Conservation (phyloP, 2,329 filamentous ascomycete species). For the Fusarium equiseti region DNA sequence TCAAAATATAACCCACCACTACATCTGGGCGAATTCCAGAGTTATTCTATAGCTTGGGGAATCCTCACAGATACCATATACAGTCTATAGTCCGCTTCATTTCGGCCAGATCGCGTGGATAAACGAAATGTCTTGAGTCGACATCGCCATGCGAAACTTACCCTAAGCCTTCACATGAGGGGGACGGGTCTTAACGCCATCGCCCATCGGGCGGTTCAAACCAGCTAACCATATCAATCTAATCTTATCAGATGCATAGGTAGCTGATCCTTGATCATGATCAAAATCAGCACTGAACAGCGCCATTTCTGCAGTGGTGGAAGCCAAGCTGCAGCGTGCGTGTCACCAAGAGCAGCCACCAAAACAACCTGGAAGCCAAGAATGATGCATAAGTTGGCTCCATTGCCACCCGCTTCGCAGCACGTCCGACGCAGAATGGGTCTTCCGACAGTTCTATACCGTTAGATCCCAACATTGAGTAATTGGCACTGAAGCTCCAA, state of each 20-base stretch:
- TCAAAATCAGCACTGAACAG: not conserved
- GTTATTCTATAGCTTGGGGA: rapidly evolving
- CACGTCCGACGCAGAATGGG: not conserved
- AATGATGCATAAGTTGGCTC: not conserved
- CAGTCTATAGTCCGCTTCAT: not conserved
- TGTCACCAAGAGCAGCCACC: not conserved
- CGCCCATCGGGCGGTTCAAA: not conserved
- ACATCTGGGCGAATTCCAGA: rapidly evolving
- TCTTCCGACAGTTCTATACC: not conserved
- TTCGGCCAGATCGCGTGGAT: not conserved
- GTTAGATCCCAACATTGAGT: not conserved
- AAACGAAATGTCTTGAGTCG: not conserved
- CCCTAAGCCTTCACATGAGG: not conserved
- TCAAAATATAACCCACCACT: rapidly evolving
- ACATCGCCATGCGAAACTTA: not conserved
- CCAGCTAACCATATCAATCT: constrained; percentile 9
- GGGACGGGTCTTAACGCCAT: not conserved
- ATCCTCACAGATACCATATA: not conserved
- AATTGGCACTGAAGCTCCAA: not conserved
- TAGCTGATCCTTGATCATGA: not conserved
- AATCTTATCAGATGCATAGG: constrained; percentile 25
- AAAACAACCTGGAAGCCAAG: not conserved
- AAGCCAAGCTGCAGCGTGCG: not conserved
- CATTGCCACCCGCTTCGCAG: not conserved
- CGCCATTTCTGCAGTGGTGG: not conserved